Conservation (phyloP, 495 filamentous ascomycete species). For the Aeminium ludgeri region DNA sequence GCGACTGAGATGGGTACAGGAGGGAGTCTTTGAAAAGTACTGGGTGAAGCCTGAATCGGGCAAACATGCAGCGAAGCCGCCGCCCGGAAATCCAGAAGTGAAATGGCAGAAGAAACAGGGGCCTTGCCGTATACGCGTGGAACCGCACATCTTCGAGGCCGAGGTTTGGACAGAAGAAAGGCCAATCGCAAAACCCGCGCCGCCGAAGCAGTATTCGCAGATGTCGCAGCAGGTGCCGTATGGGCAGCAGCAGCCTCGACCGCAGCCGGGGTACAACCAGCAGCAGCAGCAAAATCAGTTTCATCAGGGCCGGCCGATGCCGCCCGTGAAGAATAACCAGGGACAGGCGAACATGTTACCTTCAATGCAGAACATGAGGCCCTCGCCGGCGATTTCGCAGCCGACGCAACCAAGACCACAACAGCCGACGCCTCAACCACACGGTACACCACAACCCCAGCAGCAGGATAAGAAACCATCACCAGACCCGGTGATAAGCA, state of each 20-base stretch:
- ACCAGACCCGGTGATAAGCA: constrained; percentile 92
- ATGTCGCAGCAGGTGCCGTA: constrained; percentile 25
- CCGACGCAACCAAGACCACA: constrained; percentile 9
- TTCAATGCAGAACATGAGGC: constrained; percentile 4
- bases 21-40: constrained; percentile 81
- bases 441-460: constrained; percentile 11
- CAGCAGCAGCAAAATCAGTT: constrained; percentile 12
- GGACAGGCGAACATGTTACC: constrained; percentile 19
- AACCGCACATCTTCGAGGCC: constrained; percentile 81
- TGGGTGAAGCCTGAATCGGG: constrained; percentile 58
- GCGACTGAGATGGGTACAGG: constrained; percentile 70
- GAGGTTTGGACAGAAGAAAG: constrained; percentile 77
- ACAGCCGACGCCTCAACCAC: constrained; percentile 12
- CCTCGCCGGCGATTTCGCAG: background rate
- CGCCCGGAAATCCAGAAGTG: constrained; percentile 65
- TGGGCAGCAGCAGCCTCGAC: constrained; percentile 9
- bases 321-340: constrained; percentile 24
- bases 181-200: constrained; percentile 29
- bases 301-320: constrained; percentile 17
- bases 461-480: constrained; percentile 5
- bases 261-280: constrained; percentile 16
- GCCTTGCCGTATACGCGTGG: constrained; percentile 61
- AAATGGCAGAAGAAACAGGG: constrained; percentile 78
- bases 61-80: constrained; percentile 20
- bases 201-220: constrained; percentile 43